Evolutionary conservation across 306 rosid genomes (phyloP).

Genomic region (Myrica gale): DNA sequence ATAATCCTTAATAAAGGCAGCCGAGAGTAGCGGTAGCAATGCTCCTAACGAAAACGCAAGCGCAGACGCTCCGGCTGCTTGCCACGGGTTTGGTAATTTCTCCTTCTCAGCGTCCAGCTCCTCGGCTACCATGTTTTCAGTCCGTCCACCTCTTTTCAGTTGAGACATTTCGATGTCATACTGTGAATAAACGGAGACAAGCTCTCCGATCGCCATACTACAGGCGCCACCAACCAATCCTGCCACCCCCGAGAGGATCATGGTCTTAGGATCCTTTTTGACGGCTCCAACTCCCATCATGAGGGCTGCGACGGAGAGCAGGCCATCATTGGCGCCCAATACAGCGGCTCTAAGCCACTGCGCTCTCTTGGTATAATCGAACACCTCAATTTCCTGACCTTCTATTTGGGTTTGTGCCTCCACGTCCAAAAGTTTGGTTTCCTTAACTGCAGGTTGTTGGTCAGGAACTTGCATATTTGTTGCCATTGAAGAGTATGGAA

Average conservation of each 20-base stretch:
- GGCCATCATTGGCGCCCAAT: constrained; percentile 42
- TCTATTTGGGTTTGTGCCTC: neutral
- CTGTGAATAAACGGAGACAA: constrained; percentile 41
- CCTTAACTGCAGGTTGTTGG: neutral
- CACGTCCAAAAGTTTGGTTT: neutral
- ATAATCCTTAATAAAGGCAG: constrained; percentile 30
- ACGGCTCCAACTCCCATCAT: constrained; percentile 49
- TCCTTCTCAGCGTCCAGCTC: neutral
- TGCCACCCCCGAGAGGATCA: constrained; percentile 39
- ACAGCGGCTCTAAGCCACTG: constrained; percentile 44
- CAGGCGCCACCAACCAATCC: constrained; percentile 42
- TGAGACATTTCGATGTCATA: constrained; percentile 43
- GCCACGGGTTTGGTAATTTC: constrained; percentile 34
- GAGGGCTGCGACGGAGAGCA: constrained; percentile 39
- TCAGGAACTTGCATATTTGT: neutral
- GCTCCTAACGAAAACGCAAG: constrained; percentile 27
- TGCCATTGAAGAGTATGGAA: constrained; percentile 12
- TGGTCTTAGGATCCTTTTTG: constrained; percentile 28
- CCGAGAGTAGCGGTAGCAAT: constrained; percentile 31
- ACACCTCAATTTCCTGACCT: neutral
- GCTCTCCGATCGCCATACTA: constrained; percentile 49
- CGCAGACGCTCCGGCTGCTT: constrained; percentile 33
- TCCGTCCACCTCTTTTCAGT: constrained; percentile 20
- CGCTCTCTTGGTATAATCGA: constrained; percentile 36
- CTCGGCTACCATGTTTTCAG: neutral